Evolutionary conservation across 2,329 filamentous ascomycete genomes (phyloP).

Genomic region (Phyllosticta citrichinensis): DNA sequence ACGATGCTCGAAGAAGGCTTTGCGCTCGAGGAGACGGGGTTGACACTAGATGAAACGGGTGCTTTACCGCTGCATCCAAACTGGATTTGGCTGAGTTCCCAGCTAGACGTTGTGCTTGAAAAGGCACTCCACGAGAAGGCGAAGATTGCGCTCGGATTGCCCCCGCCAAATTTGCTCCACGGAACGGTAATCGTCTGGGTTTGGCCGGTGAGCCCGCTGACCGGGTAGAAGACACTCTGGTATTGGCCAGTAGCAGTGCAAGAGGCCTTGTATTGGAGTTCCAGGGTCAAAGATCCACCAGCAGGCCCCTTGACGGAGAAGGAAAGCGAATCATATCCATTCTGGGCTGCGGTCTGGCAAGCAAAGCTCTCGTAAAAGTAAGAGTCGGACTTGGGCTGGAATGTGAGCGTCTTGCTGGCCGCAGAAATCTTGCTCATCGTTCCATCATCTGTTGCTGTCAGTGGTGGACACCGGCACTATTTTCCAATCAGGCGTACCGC

Average conservation of each 20-base stretch:
- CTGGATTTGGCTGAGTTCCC: slow-evolving; percentile 41
- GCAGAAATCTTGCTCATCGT: slow-evolving; percentile 37
- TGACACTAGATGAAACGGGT: not conserved
- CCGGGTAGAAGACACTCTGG: slow-evolving; percentile 34
- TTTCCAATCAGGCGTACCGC: slow-evolving; percentile 17
- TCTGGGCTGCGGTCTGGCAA: slow-evolving; percentile 36
- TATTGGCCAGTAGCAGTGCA: slow-evolving; percentile 31
- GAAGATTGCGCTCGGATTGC: slow-evolving; percentile 40
- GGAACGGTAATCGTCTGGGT: slow-evolving; percentile 43
- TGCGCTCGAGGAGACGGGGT: not conserved
- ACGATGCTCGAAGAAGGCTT: not conserved
- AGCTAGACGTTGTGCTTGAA: slow-evolving; percentile 28
- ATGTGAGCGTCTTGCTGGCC: slow-evolving; percentile 36
- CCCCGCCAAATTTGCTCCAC: slow-evolving; percentile 39
- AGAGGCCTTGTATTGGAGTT: slow-evolving; percentile 39
- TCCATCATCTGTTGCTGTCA: slow-evolving; percentile 36
- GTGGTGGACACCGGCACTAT: not conserved
- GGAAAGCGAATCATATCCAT: slow-evolving; percentile 39
- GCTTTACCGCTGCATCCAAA: slow-evolving; percentile 31
- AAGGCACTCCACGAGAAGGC: slow-evolving; percentile 37
- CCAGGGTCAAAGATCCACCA: slow-evolving; percentile 32
- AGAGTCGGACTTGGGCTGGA: slow-evolving; percentile 38
- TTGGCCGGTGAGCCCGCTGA: slow-evolving; percentile 40
- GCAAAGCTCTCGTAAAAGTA: slow-evolving; percentile 47
- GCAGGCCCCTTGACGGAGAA: slow-evolving; percentile 39